Conservation (phyloP, 2,329 filamentous ascomycete species). For the Clarireedia homoeocarpa region DNA sequence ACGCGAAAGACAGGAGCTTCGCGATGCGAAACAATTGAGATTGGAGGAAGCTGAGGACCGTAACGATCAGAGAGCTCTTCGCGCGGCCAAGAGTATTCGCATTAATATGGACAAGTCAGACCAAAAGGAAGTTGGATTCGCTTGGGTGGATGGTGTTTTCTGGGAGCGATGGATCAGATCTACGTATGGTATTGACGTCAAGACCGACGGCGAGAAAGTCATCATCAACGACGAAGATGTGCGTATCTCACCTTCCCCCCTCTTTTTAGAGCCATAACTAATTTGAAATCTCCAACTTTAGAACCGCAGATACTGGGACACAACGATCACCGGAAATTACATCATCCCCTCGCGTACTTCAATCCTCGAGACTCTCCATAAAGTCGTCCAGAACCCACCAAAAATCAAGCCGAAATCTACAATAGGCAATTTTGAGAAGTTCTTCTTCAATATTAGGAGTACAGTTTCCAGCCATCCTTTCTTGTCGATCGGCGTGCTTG, state of each 20-base stretch:
- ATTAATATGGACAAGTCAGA: constrained; percentile 86
- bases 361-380: constrained; percentile 36
- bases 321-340: constrained; percentile 77
- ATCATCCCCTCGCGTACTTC: constrained; percentile 71
- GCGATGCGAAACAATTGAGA: constrained; percentile 87
- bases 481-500: constrained; percentile 48
- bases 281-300: constrained; percentile 35
- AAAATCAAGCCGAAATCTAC: constrained; percentile 72
- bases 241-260: constrained; percentile 36
- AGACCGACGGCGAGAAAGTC: constrained; percentile 76
- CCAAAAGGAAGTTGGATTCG: constrained; percentile 85
- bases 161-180: constrained; percentile 95
- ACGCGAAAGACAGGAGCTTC: constrained; percentile 83
- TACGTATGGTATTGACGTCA: constrained; percentile 87
- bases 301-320: constrained; percentile 94
- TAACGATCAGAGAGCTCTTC: constrained; percentile 77
- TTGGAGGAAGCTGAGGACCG: constrained; percentile 96
- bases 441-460: constrained; percentile 59
- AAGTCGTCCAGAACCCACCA: constrained; percentile 42
- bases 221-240: constrained; percentile 97
- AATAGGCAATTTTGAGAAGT: constrained; percentile 61
- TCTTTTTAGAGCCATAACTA: not conserved
- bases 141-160: constrained; percentile 94
- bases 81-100: constrained; percentile 80
- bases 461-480: constrained; percentile 53